A percentile compares a stretch with the other conserved stretches of the same genome.
Conservation (phyloP, 2,329 filamentous ascomycete species). For the Stemphylium lycopersici region DNA sequence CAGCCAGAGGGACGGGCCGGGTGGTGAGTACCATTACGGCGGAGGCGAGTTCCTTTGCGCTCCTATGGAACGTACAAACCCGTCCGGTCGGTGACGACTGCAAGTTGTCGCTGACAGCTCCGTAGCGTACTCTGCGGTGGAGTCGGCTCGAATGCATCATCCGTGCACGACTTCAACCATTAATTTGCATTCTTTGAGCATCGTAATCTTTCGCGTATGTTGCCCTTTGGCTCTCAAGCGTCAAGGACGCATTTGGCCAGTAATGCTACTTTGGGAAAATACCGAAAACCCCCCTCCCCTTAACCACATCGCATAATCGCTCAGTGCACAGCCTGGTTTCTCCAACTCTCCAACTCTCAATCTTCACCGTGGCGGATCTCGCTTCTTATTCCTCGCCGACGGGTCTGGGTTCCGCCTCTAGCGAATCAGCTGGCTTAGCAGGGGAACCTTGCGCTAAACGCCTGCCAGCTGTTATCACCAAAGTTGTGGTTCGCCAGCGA, state of each 20-base stretch:
- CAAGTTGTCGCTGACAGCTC: background rate
- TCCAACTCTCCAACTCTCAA: background rate
- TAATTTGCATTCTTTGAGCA: background rate
- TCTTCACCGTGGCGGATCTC: background rate
- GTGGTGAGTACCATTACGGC: conserved; percentile 1
- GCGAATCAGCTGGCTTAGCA: conserved; percentile 6
- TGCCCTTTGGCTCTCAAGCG: too few relatives aligned
- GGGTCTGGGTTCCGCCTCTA: background rate
- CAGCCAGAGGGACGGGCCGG: conserved; percentile 11
- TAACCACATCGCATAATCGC: background rate
- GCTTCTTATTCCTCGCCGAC: background rate
- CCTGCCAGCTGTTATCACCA: conserved; percentile 3
- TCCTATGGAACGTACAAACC: background rate
- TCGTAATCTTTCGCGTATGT: background rate
- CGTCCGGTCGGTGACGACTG: background rate
- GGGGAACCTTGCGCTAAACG: conserved; percentile 1
- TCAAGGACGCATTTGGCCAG: background rate
- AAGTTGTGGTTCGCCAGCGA: conserved; percentile 8
- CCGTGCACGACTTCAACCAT: background rate
- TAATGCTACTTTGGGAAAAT: background rate
- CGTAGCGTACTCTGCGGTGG: conserved; percentile 1
- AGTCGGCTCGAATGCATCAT: background rate
- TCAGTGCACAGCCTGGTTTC: background rate
- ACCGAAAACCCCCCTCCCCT: background rate
- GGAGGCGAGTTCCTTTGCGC: conserved; percentile 4